Base-by-base conservation (phyloP, 805 yeast species). In the Yamadazyma sp. region DNA sequence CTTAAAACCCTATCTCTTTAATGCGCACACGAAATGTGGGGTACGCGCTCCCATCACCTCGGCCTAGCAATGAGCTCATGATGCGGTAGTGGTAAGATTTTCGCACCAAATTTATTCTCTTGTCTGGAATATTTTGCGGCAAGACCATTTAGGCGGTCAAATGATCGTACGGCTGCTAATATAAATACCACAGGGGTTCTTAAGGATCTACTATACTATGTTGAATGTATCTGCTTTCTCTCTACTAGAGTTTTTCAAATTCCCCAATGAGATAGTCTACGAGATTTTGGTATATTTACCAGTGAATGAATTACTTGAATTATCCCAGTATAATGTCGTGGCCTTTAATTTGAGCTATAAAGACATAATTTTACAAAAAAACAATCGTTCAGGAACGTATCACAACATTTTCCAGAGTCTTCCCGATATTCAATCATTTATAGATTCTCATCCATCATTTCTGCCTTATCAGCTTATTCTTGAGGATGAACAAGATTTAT, bases 271-370 rank as follows among this genome's bases (percentile, higher is more conserved):
- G 23, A 6, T 40, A 8, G 14, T 32, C 9, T 18, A 27, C 6
- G 20, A 35, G 32, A 32, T 35, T 2, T 27, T 35, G 4, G 16
- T 15, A 2, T 35, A 40, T 21, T 32, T 40, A 13, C 39, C 39
- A 2, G 3, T n/a, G 7, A 12, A 21, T 2, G 24, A 6, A n/a
- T 17, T 39, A 3, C 9, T 26, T 14, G 29, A 5, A 6, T 21
- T 27, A 11, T 34, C 38, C 7, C 6, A 13, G 6, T 26, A 31
- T 24, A 32, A 30, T 13, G 19, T 20, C 10, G 19, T 40, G 4
- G 34, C 36, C 10, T 28, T 32, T 12, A 23, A 40, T 12, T 18
- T 36, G 11, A 9, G 18, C 11, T 36, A 32, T 21, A 21, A 25
- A 19, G 21, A 32, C 14, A 28, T 40, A 3, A 3, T 14, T 3